phyloP scores from a whole-genome alignment of 2,329 filamentous ascomycete genomes.

The Hypoxylon rubiginosum region DNA sequence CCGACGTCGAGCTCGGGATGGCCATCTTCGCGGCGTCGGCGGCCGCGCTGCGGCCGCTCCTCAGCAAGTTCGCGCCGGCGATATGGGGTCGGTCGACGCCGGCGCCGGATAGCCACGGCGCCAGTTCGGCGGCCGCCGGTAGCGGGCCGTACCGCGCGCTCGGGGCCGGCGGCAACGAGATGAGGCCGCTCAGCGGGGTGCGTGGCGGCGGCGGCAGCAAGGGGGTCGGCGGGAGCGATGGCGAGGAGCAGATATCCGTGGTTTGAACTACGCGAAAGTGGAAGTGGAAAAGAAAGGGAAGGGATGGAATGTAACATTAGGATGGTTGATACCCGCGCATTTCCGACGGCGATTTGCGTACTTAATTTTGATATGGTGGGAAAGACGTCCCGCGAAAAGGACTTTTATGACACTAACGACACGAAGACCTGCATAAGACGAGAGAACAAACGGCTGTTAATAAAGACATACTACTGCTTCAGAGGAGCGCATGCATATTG shows the following conservation, averaged over 20 bases:
- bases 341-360: background rate
- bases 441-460: no score
- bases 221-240: background rate
- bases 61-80: constrained; percentile 44
- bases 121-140: constrained; percentile 30
- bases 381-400: background rate
- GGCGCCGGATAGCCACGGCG: constrained; percentile 23
- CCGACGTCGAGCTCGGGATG: constrained; percentile 51
- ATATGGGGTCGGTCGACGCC: constrained; percentile 24
- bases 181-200: constrained; percentile 14
- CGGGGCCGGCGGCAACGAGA: constrained; percentile 22
- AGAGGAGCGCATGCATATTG: no score
- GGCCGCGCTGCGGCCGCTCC: constrained; percentile 50
- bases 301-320: background rate
- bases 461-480: no score
- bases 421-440: no score
- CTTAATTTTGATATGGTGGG: background rate
- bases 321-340: background rate
- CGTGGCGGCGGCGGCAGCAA: constrained; percentile 3
- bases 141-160: constrained; percentile 31
- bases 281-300: constrained; percentile 47
- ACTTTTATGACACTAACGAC: no score
- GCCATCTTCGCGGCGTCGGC: constrained; percentile 51
- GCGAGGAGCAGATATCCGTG: constrained; percentile 10
- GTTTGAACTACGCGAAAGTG: constrained; percentile 4